Percentiles rank a stretch among this genome's conserved stretches.
phyloP scores from a whole-genome alignment of 768 basidiomycete genomes.

The Serendipita sp. region DNA sequence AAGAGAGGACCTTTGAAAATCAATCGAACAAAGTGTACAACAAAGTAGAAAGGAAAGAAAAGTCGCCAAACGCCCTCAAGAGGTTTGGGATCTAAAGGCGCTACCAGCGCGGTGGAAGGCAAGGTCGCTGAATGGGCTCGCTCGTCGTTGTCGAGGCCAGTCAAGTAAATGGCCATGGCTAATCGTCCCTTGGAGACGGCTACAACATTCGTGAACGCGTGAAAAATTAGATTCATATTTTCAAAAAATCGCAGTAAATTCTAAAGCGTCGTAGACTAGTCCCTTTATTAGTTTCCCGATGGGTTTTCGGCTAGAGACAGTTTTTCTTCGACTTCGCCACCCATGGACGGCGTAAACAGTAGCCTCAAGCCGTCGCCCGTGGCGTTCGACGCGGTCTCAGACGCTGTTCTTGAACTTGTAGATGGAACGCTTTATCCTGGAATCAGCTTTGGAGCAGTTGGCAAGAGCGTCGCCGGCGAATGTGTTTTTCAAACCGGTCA shows the following conservation, averaged over 20 bases:
- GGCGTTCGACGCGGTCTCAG: slow-evolving; percentile 15
- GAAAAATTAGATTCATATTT: too few species aligned
- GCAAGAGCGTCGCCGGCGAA: slow-evolving; percentile 87
- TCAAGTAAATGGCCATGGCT: too few species aligned
- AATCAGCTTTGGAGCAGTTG: slow-evolving; percentile 83
- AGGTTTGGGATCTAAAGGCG: neutral
- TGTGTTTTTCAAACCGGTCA: slow-evolving; percentile 99
- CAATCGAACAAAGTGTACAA: neutral
- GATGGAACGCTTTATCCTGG: slow-evolving; percentile 84
- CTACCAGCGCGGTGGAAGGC: neutral
- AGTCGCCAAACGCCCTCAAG: neutral
- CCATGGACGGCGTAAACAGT: neutral
- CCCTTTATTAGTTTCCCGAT: too few species aligned
- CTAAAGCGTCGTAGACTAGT: too few species aligned
- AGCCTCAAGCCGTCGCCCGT: neutral
- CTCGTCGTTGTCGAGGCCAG: too few species aligned
- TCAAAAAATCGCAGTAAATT: too few species aligned
- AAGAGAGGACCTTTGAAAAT: neutral
- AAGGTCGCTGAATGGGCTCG: too few species aligned
- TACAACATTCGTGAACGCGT: too few species aligned
- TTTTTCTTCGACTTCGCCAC: neutral
- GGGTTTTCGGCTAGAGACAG: too few species aligned
- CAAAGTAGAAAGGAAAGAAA: neutral
- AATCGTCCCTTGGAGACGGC: too few species aligned
- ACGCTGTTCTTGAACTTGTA: slow-evolving; percentile 72